Percentiles rank a stretch among this genome's conserved stretches.
Evolutionary conservation across 2,329 filamentous ascomycete species (phyloP).

Genomic region (Aspergillus pseudoglaucus): DNA sequence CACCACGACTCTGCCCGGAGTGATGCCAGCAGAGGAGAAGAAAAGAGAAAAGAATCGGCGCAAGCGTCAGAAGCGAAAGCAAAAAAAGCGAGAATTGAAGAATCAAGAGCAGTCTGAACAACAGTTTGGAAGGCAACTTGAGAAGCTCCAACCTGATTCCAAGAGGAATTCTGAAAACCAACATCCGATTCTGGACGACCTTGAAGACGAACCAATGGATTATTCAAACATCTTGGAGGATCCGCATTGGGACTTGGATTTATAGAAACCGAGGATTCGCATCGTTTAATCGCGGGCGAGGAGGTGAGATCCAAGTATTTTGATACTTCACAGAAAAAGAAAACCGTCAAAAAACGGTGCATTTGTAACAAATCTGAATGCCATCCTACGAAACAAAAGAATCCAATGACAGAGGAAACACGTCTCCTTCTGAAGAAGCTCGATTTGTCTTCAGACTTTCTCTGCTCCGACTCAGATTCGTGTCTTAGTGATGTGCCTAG

Average conservation of each 20-base stretch:
- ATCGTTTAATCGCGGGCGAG: constrained; percentile 30
- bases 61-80: not conserved
- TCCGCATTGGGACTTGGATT: constrained; percentile 23
- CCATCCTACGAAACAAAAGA: not conserved
- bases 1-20: not conserved
- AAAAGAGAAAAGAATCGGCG: not conserved
- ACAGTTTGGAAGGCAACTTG: not conserved
- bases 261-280: constrained; percentile 35
- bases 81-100: not conserved
- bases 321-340: not conserved
- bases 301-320: constrained; percentile 36
- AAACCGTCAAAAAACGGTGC: not conserved
- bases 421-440: constrained; percentile 9
- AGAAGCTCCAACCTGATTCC: not conserved
- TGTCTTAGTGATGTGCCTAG: constrained; percentile 29
- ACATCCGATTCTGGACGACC: not conserved
- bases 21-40: not conserved
- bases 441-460: constrained; percentile 10
- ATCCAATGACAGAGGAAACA: constrained; percentile 10
- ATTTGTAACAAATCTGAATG: not conserved
- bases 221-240: constrained; percentile 1
- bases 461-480: constrained; percentile 32
- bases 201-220: not conserved
- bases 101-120: not conserved
- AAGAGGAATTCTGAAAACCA: not conserved